Evolutionary conservation across 169 alveolate species (phyloP).

Genomic region (Sarcocystis neurona): DNA sequence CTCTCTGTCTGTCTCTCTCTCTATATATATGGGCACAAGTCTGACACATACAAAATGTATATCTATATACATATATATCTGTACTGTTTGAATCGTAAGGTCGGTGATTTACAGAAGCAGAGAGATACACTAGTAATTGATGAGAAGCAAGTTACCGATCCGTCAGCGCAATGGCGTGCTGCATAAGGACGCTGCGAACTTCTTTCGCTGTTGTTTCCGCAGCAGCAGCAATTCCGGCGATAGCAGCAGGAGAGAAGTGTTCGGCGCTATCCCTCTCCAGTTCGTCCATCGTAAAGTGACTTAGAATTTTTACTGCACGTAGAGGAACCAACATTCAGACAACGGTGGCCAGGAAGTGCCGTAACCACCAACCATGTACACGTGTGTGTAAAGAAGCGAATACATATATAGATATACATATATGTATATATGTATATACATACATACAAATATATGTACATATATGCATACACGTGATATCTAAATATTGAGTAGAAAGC

Average conservation of each 20-base stretch:
- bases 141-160: background rate
- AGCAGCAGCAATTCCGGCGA: background rate
- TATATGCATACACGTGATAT: background rate
- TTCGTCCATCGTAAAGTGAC: conserved; percentile 14
- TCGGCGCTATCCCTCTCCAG: background rate
- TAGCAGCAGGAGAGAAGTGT: background rate
- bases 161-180: conserved; percentile 27
- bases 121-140: no score
- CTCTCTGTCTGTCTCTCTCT: background rate
- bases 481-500: background rate
- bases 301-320: conserved; percentile 11
- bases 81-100: no score
- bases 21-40: no score
- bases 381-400: background rate
- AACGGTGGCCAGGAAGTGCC: background rate
- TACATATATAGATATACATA: background rate
- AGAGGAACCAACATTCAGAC: background rate
- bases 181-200: background rate
- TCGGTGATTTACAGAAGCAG: no score
- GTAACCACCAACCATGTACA: background rate
- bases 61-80: no score
- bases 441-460: background rate
- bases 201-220: background rate
- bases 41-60: no score
- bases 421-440: background rate